Percentiles rank a stretch among this genome's conserved stretches.
Conservation (phyloP, 345 rosid species). For the Hypericum perforatum region DNA sequence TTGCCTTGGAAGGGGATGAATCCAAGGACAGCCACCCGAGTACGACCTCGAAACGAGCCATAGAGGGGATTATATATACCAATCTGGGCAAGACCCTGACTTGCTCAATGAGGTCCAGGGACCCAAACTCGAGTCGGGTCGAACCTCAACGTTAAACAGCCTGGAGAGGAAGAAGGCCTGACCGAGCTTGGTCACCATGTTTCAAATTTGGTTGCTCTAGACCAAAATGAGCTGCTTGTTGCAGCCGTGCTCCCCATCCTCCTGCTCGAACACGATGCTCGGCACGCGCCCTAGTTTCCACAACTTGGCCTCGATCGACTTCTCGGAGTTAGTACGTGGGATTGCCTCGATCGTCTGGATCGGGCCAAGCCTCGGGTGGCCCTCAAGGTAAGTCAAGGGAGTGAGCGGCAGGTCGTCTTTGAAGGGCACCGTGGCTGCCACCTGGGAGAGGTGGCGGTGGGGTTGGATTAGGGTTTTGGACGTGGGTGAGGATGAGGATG, state of each 20-base stretch:
- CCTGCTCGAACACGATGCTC: slow-evolving; percentile 74
- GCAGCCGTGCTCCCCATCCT: slow-evolving; percentile 85
- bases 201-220: slow-evolving; percentile 68
- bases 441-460: slow-evolving; percentile 43
- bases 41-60: too few species aligned
- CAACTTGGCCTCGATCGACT: slow-evolving; percentile 49
- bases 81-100: slow-evolving; percentile 73
- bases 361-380: slow-evolving; percentile 61
- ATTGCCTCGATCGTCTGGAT: slow-evolving; percentile 63
- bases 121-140: slow-evolving; percentile 48
- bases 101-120: slow-evolving; percentile 55
- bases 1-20: too few species aligned
- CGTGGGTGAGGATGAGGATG: too few species aligned
- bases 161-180: slow-evolving; percentile 72
- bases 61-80: too few species aligned
- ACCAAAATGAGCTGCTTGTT: slow-evolving; percentile 82
- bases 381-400: slow-evolving; percentile 52
- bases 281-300: slow-evolving; percentile 79
- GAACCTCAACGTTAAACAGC: slow-evolving; percentile 71
- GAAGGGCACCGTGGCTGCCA: slow-evolving; percentile 26
- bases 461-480: slow-evolving; percentile 21
- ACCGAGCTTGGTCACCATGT: slow-evolving; percentile 65
- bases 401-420: slow-evolving; percentile 11
- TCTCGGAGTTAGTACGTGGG: slow-evolving; percentile 61
- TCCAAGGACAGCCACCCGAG: too few species aligned